Percentiles rank a stretch among this genome's conserved stretches.
These are phyloP conservation scores for Aspergillus texensis DNA, from an alignment of 2,329 filamentous ascomycete species.

Conservation along the genomic window DNA sequence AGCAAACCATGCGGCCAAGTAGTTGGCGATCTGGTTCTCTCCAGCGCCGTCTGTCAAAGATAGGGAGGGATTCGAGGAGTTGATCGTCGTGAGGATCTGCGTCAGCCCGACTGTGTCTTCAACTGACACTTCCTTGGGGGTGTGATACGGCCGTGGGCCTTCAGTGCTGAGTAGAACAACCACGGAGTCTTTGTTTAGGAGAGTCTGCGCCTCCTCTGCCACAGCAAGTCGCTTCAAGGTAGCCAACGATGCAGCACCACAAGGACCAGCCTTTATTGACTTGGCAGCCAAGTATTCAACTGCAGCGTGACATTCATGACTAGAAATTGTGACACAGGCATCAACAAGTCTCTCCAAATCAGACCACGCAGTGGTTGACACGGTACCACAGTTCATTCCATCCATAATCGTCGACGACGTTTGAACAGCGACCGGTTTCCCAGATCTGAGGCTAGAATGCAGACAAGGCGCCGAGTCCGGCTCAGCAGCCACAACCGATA, in stretches of 20 bases:
- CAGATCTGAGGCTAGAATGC: constrained; percentile 51
- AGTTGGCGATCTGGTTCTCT: constrained; percentile 51
- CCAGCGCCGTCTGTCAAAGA: constrained; percentile 48
- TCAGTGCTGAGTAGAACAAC: constrained; percentile 71
- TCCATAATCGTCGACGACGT: constrained; percentile 71
- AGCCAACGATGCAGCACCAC: constrained; percentile 59
- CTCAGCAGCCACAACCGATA: constrained; percentile 67
- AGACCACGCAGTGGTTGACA: constrained; percentile 68
- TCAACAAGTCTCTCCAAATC: constrained; percentile 61
- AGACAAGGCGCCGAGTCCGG: constrained; percentile 65
- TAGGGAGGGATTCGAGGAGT: constrained; percentile 53
- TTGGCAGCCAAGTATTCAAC: constrained; percentile 55
- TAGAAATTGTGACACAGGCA: constrained; percentile 62
- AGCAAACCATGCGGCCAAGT: constrained; percentile 54
- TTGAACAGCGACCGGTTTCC: constrained; percentile 51
- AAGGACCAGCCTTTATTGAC: constrained; percentile 61
- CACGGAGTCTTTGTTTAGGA: constrained; percentile 52
- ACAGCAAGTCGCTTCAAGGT: constrained; percentile 56
- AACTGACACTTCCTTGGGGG: constrained; percentile 45
- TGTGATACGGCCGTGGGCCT: constrained; percentile 57
- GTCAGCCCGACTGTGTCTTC: constrained; percentile 50
- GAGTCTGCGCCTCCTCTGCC: constrained; percentile 32
- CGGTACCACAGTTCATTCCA: constrained; percentile 72
- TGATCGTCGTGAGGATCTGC: constrained; percentile 51
- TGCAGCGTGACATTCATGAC: constrained; percentile 64